phyloP scores from a whole-genome alignment of 139 green algal genomes.

The Volvox africanus region DNA sequence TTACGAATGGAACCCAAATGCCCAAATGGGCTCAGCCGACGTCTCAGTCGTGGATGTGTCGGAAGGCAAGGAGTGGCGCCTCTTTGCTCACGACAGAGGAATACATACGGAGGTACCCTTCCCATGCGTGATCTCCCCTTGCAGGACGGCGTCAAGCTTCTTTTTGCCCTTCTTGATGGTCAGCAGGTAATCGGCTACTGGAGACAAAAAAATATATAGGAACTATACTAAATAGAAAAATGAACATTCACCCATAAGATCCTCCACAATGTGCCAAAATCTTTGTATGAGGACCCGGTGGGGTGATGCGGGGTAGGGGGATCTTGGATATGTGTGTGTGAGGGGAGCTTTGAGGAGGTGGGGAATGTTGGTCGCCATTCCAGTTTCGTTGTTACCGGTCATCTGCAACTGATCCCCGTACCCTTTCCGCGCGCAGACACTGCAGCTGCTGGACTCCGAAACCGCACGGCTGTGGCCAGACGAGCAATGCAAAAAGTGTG shows the following conservation, averaged over 20 bases:
- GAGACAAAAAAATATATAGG: not conserved
- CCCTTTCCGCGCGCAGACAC: no score
- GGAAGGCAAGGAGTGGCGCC: not conserved
- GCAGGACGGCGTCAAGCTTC: conserved; percentile 29
- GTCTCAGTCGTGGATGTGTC: not conserved
- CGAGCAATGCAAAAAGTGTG: conserved; percentile 25
- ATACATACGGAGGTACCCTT: not conserved
- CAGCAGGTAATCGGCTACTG: not conserved
- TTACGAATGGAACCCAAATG: not conserved
- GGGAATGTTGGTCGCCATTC: no score
- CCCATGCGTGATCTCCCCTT: not conserved
- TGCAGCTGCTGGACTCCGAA: conserved; percentile 21
- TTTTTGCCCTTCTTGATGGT: not conserved
- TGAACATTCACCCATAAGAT: no score
- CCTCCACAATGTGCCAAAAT: no score
- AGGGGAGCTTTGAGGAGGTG: no score
- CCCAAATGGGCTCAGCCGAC: not conserved
- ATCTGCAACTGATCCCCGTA: no score
- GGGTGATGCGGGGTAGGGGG: no score
- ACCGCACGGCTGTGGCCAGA: conserved; percentile 30
- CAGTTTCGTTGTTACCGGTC: no score
- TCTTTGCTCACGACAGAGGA: not conserved
- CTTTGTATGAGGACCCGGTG: not conserved
- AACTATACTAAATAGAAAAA: no score
- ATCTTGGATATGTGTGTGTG: no score